Evolutionary conservation across 257 asterid genomes (phyloP).

Genomic region (Salvia hispanica): DNA sequence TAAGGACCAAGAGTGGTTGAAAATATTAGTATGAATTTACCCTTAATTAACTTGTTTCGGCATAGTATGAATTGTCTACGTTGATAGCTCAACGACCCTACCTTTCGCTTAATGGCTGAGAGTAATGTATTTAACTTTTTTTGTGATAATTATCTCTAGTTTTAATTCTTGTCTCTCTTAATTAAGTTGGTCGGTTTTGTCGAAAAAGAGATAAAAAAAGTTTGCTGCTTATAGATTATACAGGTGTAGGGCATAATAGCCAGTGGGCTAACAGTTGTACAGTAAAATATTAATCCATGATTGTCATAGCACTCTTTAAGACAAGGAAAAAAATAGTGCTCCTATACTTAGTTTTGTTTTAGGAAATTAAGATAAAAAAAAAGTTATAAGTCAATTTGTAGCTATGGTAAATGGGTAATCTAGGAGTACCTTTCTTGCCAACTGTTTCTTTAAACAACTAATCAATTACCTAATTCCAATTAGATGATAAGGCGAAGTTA

Average conservation of each 20-base stretch:
- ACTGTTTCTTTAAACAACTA: conserved; percentile 22
- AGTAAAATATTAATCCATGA: not conserved
- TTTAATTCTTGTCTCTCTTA: not conserved
- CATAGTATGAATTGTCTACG: not conserved
- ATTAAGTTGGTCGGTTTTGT: not conserved
- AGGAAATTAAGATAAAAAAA: not conserved
- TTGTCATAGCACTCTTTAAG: not conserved
- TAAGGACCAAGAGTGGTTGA: not conserved
- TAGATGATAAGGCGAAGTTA: conserved; percentile 36
- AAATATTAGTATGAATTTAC: not conserved
- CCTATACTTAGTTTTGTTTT: no score
- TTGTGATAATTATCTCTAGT: not conserved
- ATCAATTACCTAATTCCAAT: conserved; percentile 35
- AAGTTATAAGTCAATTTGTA: no score
- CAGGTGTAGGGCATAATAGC: not conserved
- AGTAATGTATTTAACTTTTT: not conserved
- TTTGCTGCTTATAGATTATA: not conserved
- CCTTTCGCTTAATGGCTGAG: conserved; percentile 16
- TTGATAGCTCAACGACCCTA: conserved; percentile 33
- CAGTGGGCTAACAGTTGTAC: conserved; percentile 8
- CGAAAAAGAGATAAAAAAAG: not conserved
- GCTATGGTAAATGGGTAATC: conserved; percentile 5
- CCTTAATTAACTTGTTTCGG: not conserved
- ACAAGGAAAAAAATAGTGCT: no score
- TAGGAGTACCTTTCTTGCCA: conserved; percentile 26